Conservation (phyloP, 2,329 filamentous ascomycete genomes). For the Scedosporium minutisporum region DNA sequence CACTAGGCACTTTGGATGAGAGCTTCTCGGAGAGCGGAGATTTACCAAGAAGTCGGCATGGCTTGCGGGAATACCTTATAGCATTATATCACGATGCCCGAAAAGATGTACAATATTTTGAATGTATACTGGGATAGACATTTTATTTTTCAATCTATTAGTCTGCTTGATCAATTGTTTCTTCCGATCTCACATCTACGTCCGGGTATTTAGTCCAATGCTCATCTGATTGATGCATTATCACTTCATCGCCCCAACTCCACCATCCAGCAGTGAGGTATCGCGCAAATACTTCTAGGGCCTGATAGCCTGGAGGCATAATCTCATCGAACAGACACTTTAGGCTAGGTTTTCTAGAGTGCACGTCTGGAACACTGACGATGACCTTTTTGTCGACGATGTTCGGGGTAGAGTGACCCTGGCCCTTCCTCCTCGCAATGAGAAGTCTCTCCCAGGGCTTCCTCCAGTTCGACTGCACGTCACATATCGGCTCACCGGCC, state of each 20-base stretch:
- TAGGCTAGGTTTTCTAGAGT: constrained; percentile 70
- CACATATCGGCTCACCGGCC: constrained; percentile 53
- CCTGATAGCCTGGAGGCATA: constrained; percentile 41
- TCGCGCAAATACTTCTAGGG: constrained; percentile 69
- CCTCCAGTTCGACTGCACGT: constrained; percentile 52
- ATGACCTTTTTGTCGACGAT: constrained; percentile 41
- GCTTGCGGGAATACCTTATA: constrained; percentile 1
- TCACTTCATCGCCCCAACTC: constrained; percentile 66
- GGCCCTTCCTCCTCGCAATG: constrained; percentile 39
- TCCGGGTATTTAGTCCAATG: constrained; percentile 30
- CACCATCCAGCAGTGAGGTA: constrained; percentile 68
- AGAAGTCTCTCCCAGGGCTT: constrained; percentile 71
- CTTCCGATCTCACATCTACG: not conserved
- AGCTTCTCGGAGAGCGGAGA: not conserved
- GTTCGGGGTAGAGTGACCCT: constrained; percentile 18
- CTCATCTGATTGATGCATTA: constrained; percentile 55
- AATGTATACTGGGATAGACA: constrained; percentile 18
- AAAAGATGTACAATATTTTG: constrained; percentile 20
- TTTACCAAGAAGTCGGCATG: not conserved
- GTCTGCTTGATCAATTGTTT: not conserved
- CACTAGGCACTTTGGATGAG: too few relatives aligned
- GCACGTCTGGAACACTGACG: constrained; percentile 62
- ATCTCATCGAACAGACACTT: constrained; percentile 47
- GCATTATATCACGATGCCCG: constrained; percentile 15
- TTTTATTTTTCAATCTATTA: constrained; percentile 10